phyloP scores from a whole-genome alignment of 148 eudicot species.

The Rhododendron kiyosumense region DNA sequence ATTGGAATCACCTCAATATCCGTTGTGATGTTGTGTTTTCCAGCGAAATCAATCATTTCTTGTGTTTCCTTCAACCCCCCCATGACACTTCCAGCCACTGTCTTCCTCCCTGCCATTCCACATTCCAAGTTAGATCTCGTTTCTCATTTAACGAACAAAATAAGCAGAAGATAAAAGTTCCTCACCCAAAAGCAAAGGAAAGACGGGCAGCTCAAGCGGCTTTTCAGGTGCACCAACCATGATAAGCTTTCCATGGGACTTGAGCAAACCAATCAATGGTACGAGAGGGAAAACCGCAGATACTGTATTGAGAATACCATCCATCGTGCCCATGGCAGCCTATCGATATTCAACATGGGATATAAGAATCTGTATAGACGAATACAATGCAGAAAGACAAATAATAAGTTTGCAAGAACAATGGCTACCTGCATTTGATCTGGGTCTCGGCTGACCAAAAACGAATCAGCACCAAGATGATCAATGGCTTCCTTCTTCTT shows the following conservation, averaged over 20 bases:
- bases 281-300: not conserved
- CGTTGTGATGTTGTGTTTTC: conserved; percentile 3
- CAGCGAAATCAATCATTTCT: conserved; percentile 5
- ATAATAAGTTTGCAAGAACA: not conserved
- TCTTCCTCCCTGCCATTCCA: not conserved
- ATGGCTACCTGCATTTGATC: conserved; percentile 3
- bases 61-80: conserved; percentile 10
- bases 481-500: conserved; percentile 5
- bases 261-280: conserved; percentile 2
- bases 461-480: conserved; percentile 5
- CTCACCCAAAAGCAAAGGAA: not conserved
- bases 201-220: not conserved
- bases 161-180: not conserved
- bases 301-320: conserved; percentile 4
- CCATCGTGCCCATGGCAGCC: conserved; percentile 8
- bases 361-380: not conserved
- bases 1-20: conserved; percentile 5
- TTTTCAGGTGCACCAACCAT: not conserved
- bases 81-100: not conserved
- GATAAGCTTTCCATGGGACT: conserved; percentile 7
- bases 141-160: not conserved
- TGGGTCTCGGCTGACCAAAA: conserved; percentile 1
- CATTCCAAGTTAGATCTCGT: not conserved
- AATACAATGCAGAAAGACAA: not conserved
- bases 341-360: not conserved